A percentile compares a stretch with the other conserved stretches of the same genome.
Conservation (phyloP, 306 rosid species). For the Acacia crassicarpa region DNA sequence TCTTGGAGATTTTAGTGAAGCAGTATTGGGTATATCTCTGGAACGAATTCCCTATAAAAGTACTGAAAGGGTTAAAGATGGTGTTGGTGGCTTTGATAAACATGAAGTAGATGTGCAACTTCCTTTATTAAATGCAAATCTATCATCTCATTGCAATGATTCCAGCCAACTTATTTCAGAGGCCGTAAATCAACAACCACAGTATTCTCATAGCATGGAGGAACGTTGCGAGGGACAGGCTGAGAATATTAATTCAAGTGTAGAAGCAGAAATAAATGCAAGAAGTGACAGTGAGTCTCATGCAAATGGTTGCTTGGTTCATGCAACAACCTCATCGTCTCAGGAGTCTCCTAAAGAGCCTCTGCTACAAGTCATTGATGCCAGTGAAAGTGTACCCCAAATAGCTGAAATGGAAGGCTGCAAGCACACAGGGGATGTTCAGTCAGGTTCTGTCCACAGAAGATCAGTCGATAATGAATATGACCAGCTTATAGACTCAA, state of each 20-base stretch:
- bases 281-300: slow-evolving; percentile 24
- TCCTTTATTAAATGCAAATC: background rate
- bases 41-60: slow-evolving; percentile 20
- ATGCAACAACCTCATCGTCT: slow-evolving; percentile 21
- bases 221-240: slow-evolving; percentile 23
- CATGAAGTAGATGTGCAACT: background rate
- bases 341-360: slow-evolving; percentile 26
- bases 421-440: slow-evolving; percentile 26
- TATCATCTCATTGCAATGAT: slow-evolving; percentile 33
- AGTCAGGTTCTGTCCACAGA: slow-evolving; percentile 26
- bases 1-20: slow-evolving; percentile 29
- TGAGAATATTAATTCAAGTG: slow-evolving; percentile 22
- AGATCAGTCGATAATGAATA: slow-evolving; percentile 15
- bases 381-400: slow-evolving; percentile 30
- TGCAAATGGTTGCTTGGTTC: slow-evolving; percentile 25
- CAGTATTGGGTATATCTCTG: slow-evolving; percentile 24
- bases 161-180: slow-evolving; percentile 29
- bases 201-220: background rate
- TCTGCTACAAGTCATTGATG: slow-evolving; percentile 8
- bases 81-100: slow-evolving; percentile 9
- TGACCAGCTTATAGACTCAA: slow-evolving; percentile 36
- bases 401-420: slow-evolving; percentile 29
- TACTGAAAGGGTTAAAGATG: slow-evolving; percentile 37
- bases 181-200: slow-evolving; percentile 35
- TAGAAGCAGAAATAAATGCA: slow-evolving; percentile 25